Conservation (phyloP, 805 yeast genomes). For the Kodamaea kaohsiungensis region DNA sequence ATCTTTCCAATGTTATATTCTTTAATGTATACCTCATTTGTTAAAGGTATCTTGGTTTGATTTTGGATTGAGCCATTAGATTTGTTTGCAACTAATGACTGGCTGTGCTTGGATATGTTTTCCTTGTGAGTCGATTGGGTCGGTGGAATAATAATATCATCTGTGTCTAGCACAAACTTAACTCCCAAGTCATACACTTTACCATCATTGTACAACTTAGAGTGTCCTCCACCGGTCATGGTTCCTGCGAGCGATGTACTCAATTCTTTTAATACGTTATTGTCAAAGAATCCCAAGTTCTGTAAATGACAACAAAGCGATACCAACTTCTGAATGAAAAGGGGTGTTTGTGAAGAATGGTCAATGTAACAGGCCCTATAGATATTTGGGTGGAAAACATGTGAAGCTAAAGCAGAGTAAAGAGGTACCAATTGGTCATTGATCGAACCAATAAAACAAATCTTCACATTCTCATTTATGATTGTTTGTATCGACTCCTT, state of each 20-base stretch:
- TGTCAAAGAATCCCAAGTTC: slow-evolving; percentile 80
- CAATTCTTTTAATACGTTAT: slow-evolving; percentile 81
- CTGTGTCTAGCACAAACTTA: slow-evolving; percentile 72
- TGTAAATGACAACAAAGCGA: slow-evolving; percentile 71
- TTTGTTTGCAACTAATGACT: slow-evolving; percentile 8
- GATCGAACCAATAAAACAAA: slow-evolving; percentile 83
- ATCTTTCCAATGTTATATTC: slow-evolving; percentile 63
- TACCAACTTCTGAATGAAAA: slow-evolving; percentile 73
- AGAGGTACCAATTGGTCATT: slow-evolving; percentile 94
- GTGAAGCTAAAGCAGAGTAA: slow-evolving; percentile 82
- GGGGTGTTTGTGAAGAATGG: slow-evolving; percentile 74
- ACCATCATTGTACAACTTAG: slow-evolving; percentile 81
- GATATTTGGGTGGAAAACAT: slow-evolving; percentile 85
- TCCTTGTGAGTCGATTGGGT: slow-evolving; percentile 23
- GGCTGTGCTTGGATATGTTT: slow-evolving; percentile 16
- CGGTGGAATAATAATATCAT: slow-evolving; percentile 50
- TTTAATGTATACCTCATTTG: slow-evolving; percentile 37
- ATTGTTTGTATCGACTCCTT: slow-evolving; percentile 65
- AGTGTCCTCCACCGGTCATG: slow-evolving; percentile 93
- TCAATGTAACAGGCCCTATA: slow-evolving; percentile 89
- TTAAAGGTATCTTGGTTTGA: slow-evolving; percentile 23
- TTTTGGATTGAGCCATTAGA: background rate
- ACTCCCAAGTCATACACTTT: slow-evolving; percentile 82
- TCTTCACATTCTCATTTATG: slow-evolving; percentile 69
- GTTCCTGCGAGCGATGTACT: slow-evolving; percentile 79